Percentiles rank a stretch among this genome's conserved stretches.
Evolutionary conservation across 148 eudicot genomes (phyloP).

Genomic region (Amaranthus palmeri): DNA sequence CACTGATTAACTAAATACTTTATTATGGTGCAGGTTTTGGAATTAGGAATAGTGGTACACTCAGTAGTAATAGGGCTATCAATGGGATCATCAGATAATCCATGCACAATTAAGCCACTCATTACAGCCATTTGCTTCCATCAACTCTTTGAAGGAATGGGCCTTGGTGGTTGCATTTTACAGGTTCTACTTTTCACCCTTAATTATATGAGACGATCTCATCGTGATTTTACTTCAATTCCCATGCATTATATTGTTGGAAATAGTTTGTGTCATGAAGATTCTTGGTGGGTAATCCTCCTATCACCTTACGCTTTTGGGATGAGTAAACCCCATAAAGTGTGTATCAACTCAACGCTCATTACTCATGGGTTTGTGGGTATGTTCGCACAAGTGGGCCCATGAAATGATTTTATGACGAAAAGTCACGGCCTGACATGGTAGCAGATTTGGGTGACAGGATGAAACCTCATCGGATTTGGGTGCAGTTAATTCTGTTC

Average conservation of each 20-base stretch:
- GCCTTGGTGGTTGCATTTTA: neutral
- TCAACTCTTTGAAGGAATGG: neutral
- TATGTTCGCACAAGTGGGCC: too few relatives aligned
- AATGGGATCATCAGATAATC: neutral
- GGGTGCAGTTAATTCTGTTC: neutral
- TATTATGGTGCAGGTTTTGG: neutral
- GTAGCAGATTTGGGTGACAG: too few relatives aligned
- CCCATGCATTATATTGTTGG: too few relatives aligned
- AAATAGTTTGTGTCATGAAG: too few relatives aligned
- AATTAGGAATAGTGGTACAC: neutral
- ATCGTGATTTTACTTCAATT: too few relatives aligned
- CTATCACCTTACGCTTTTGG: too few relatives aligned
- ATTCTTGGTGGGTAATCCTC: too few relatives aligned
- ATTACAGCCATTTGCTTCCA: neutral
- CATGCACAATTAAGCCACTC: neutral
- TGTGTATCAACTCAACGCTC: too few relatives aligned
- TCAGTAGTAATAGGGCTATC: neutral
- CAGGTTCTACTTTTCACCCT: neutral
- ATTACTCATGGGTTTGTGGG: too few relatives aligned
- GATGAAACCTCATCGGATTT: conserved; percentile 39
- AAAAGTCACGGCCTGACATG: conserved; percentile 42
- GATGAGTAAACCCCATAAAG: too few relatives aligned
- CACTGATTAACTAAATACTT: neutral
- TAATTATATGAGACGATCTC: too few relatives aligned
- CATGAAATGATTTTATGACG: neutral